These are phyloP conservation scores for Excoecaria agallocha DNA, from an alignment of 345 rosid genomes.

Conservation along the genomic window DNA sequence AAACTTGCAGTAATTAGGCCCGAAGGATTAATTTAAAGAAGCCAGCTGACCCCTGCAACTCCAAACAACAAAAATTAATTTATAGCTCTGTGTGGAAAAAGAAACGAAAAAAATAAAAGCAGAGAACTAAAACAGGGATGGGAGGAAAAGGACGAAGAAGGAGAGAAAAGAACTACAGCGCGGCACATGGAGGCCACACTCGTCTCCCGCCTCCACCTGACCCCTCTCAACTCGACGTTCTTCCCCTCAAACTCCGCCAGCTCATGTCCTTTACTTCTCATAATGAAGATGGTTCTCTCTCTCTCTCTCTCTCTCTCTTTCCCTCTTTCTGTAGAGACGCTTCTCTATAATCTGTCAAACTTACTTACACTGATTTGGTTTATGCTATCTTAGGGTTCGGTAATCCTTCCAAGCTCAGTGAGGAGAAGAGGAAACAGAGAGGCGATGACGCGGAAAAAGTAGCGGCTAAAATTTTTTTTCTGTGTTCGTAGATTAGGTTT, in stretches of 20 bases:
- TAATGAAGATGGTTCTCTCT: conserved; percentile 25
- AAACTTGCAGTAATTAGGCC: too few species aligned
- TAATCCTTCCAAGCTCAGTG: conserved; percentile 22
- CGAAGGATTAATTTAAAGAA: too few species aligned
- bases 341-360: too few species aligned
- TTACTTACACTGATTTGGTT: not conserved
- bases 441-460: conserved; percentile 19
- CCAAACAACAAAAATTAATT: too few species aligned
- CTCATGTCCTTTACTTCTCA: conserved; percentile 58
- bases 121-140: conserved; percentile 44
- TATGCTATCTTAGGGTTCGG: conserved; percentile 25
- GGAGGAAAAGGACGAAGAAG: conserved; percentile 78
- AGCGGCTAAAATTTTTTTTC: not conserved
- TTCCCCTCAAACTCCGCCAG: conserved; percentile 79
- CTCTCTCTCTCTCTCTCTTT: not conserved
- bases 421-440: conserved; percentile 20
- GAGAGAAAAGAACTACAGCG: conserved; percentile 78
- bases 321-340: not conserved
- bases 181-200: conserved; percentile 71
- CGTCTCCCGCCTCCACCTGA: conserved; percentile 90
- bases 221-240: conserved; percentile 56
- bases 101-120: not conserved
- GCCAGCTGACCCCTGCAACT: too few species aligned
- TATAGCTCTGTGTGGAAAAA: not conserved
- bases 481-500: not conserved